A percentile compares a stretch with the other conserved stretches of the same genome.
Conservation (phyloP, 2,329 filamentous ascomycete genomes). For the Ceratocystis variospora region DNA sequence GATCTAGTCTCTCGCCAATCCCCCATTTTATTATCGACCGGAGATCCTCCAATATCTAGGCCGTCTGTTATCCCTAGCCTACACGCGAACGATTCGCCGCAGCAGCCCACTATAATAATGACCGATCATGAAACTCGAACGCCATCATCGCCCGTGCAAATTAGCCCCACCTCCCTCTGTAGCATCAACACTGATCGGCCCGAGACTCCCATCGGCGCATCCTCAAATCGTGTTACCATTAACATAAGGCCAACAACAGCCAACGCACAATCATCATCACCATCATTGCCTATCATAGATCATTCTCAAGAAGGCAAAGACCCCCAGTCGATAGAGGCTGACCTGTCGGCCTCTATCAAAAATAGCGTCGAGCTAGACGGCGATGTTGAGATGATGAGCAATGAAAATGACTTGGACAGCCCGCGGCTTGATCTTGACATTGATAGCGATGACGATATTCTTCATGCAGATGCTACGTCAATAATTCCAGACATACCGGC, state of each 20-base stretch:
- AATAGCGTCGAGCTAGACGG: slow-evolving; percentile 4
- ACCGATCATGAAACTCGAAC: background rate
- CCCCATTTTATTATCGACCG: slow-evolving; percentile 34
- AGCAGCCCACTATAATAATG: slow-evolving; percentile 1
- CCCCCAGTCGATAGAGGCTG: background rate
- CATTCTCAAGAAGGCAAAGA: background rate
- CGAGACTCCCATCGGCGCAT: background rate
- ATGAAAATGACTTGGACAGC: slow-evolving; percentile 23
- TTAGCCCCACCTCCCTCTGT: background rate
- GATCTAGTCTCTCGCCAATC: slow-evolving; percentile 6
- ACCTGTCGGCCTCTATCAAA: background rate
- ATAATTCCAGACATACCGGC: slow-evolving; percentile 21
- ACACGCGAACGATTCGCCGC: background rate
- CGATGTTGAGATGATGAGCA: slow-evolving; percentile 23
- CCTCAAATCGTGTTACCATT: slow-evolving; percentile 8
- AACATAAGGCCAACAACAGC: slow-evolving; percentile 6
- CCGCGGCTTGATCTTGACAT: slow-evolving; percentile 19
- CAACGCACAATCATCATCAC: background rate
- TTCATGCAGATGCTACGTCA: slow-evolving; percentile 6
- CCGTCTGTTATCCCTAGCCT: background rate
- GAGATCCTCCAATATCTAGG: background rate
- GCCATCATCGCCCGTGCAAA: background rate
- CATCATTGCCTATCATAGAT: background rate
- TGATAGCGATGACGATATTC: slow-evolving; percentile 7
- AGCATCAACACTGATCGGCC: background rate